phyloP scores from a whole-genome alignment of 345 rosid genomes.

The Eucalyptus marginata region DNA sequence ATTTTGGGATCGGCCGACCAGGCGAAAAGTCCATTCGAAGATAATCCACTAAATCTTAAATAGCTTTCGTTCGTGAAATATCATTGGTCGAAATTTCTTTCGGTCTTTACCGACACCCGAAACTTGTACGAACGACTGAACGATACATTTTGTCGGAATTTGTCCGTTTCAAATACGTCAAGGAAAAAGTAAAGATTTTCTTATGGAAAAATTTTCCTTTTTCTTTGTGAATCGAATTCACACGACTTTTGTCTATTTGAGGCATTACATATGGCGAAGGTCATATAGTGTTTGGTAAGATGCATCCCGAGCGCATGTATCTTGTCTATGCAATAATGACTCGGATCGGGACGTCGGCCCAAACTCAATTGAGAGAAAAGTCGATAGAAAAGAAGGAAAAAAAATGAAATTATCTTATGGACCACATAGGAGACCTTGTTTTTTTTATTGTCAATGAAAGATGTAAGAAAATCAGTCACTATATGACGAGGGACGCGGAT shows the following conservation, averaged over 20 bases:
- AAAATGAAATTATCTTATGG: neutral
- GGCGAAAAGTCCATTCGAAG: neutral
- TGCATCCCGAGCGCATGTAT: neutral
- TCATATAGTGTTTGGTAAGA: neutral
- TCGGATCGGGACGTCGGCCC: neutral
- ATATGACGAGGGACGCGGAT: no score
- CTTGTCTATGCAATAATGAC: neutral
- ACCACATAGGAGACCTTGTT: neutral
- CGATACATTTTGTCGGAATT: neutral
- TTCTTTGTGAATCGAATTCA: neutral
- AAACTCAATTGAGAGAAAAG: neutral
- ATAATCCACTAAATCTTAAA: neutral
- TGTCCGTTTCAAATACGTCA: neutral
- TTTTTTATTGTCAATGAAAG: neutral
- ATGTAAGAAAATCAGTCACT: neutral
- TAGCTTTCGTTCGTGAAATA: neutral
- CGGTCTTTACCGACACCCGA: neutral
- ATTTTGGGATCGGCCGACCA: neutral
- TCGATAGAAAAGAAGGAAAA: neutral
- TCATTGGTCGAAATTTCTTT: neutral
- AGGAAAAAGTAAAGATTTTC: fast-evolving
- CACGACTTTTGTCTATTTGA: neutral
- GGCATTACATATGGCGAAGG: neutral
- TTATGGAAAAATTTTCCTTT: neutral
- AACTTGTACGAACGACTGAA: neutral